phyloP scores from a whole-genome alignment of 345 rosid species.

The Eucalyptus fibrosa region DNA sequence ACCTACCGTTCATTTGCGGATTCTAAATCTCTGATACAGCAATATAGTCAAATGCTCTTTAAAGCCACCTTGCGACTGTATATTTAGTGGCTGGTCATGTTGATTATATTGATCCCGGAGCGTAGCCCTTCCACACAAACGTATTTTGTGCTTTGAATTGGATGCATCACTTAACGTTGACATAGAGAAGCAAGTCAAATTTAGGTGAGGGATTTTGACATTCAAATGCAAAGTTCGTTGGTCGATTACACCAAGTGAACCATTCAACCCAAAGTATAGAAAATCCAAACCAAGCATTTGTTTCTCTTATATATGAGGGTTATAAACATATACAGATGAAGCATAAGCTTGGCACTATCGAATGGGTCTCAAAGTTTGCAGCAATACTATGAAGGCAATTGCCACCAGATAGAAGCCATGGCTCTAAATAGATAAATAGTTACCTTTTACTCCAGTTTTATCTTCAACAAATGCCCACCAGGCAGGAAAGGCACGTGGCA shows the following conservation, averaged over 20 bases:
- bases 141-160: not conserved
- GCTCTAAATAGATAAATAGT: not conserved
- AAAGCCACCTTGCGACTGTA: not conserved
- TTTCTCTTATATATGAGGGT: not conserved
- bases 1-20: not conserved
- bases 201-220: not conserved
- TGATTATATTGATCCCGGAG: not conserved
- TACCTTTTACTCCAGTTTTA: not conserved
- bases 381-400: not conserved
- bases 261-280: not conserved
- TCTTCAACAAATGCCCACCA: not conserved
- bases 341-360: not conserved
- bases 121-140: not conserved
- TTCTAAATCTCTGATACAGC: fast-evolving
- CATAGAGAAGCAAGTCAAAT: not conserved
- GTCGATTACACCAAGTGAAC: not conserved
- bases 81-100: not conserved
- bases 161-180: not conserved
- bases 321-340: not conserved
- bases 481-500: not conserved
- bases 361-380: not conserved
- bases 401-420: not conserved
- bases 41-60: not conserved
- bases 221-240: not conserved
- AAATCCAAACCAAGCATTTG: not conserved